phyloP scores from a whole-genome alignment of 163 green algal species.

The Scenedesmus sp. region DNA sequence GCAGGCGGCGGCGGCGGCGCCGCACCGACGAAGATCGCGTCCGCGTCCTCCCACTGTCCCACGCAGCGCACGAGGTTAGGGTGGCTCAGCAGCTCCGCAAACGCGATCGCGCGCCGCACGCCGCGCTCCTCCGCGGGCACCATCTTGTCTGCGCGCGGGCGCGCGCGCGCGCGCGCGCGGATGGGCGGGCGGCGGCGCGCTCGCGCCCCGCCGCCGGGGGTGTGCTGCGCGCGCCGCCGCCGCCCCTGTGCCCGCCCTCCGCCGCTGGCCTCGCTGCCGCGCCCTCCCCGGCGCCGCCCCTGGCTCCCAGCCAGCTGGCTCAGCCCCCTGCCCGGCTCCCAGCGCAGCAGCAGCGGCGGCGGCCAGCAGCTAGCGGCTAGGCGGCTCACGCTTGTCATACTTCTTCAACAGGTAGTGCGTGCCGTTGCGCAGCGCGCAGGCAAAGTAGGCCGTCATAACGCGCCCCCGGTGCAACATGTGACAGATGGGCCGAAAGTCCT shows the following conservation, averaged over 20 bases:
- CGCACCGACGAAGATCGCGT: constrained; percentile 52
- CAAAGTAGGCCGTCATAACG: constrained; percentile 55
- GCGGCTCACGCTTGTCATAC: constrained; percentile 56
- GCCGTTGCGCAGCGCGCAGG: constrained; percentile 50
- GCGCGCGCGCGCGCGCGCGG: too few species aligned
- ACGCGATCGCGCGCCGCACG: constrained; percentile 52
- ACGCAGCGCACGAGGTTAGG: constrained; percentile 48
- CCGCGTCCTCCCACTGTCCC: constrained; percentile 53
- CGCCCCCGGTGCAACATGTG: constrained; percentile 54
- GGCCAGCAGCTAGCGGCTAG: neutral
- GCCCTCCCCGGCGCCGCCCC: too few species aligned
- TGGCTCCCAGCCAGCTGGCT: neutral
- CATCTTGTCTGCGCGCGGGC: constrained; percentile 46
- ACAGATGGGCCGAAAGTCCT: constrained; percentile 58
- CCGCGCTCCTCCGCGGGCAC: constrained; percentile 43
- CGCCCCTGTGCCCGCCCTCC: too few species aligned
- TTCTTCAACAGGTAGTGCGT: constrained; percentile 64
- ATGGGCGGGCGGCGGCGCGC: neutral
- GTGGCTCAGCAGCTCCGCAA: constrained; percentile 52
- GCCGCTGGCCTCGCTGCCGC: too few species aligned
- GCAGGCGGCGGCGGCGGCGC: too few species aligned
- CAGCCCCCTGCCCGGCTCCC: too few species aligned
- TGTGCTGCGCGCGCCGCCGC: too few species aligned
- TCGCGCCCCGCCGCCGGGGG: too few species aligned
- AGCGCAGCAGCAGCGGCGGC: neutral